Evolutionary conservation across 441 rosid genomes (phyloP).

Genomic region (Erysimum cheiri): DNA sequence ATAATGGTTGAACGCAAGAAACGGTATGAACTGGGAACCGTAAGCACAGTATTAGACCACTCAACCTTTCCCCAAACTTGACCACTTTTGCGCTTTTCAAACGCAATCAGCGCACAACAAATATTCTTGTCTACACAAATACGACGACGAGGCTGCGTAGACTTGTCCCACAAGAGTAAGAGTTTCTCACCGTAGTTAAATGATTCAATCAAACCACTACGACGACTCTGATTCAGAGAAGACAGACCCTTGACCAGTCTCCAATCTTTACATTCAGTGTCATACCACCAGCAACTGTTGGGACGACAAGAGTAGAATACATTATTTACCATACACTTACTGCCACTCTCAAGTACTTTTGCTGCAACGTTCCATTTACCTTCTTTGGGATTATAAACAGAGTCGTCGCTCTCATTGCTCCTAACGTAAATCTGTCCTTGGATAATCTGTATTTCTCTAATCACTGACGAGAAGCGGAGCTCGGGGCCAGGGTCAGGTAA

Average conservation of each 20-base stretch:
- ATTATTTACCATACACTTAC: slow-evolving; percentile 58
- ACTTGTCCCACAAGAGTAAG: slow-evolving; percentile 73
- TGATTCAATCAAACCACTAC: slow-evolving; percentile 60
- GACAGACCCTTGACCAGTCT: slow-evolving; percentile 59
- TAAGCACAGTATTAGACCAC: slow-evolving; percentile 64
- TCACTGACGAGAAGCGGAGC: slow-evolving; percentile 57
- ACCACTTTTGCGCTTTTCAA: slow-evolving; percentile 12
- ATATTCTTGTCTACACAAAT: slow-evolving; percentile 54
- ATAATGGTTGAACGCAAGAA: slow-evolving; percentile 40
- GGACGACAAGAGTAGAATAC: slow-evolving; percentile 64
- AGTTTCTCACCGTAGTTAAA: slow-evolving; percentile 65
- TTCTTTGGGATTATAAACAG: slow-evolving; percentile 51
- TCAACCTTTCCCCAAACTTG: slow-evolving; percentile 30
- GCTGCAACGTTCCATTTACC: slow-evolving; percentile 56
- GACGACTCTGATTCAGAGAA: slow-evolving; percentile 54
- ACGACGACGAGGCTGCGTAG: slow-evolving; percentile 38
- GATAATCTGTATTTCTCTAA: slow-evolving; percentile 62
- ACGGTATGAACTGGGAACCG: slow-evolving; percentile 52
- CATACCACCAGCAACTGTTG: slow-evolving; percentile 65
- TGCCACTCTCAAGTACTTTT: slow-evolving; percentile 52
- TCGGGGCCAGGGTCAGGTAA: slow-evolving; percentile 51
- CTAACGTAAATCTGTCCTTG: slow-evolving; percentile 56
- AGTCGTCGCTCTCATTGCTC: slow-evolving; percentile 63
- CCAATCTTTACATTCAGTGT: slow-evolving; percentile 53
- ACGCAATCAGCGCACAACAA: slow-evolving; percentile 12